These are phyloP conservation scores for Schizosaccharomyces octosporus DNA, from an alignment of 805 yeast species.

Conservation along the genomic window DNA sequence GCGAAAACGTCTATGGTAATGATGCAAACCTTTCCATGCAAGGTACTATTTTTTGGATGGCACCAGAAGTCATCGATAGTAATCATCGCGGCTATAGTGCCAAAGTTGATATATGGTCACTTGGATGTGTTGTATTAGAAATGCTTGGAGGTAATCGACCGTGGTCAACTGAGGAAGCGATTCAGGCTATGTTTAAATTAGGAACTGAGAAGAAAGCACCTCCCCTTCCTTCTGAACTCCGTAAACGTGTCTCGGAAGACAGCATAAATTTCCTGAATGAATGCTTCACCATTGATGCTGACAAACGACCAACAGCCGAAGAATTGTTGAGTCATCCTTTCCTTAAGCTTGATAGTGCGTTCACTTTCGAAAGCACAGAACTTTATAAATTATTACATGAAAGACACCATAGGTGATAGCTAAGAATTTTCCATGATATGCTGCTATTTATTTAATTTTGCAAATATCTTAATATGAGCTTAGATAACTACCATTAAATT, in stretches of 20 bases:
- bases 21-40: conserved; percentile 91
- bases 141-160: conserved; percentile 96
- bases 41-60: conserved; percentile 99
- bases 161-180: conserved; percentile 87
- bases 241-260: conserved; percentile 30
- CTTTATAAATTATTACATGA: not conserved
- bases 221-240: conserved; percentile 80
- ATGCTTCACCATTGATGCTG: conserved; percentile 62
- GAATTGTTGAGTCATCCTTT: conserved; percentile 32
- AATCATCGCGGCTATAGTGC: conserved; percentile 85
- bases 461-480: no score
- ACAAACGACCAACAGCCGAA: conserved; percentile 68
- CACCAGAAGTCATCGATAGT: conserved; percentile 82
- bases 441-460: not conserved
- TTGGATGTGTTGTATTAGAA: conserved; percentile 89
- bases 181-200: conserved; percentile 72
- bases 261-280: conserved; percentile 49
- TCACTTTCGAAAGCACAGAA: not conserved
- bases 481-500: no score
- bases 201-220: conserved; percentile 56
- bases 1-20: conserved; percentile 60
- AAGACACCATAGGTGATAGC: not conserved
- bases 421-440: not conserved
- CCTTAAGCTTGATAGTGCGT: not conserved
- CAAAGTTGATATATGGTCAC: conserved; percentile 91